phyloP scores from a whole-genome alignment of 1,284 basidiomycete genomes.

The Stygiomarasmius scandens region DNA sequence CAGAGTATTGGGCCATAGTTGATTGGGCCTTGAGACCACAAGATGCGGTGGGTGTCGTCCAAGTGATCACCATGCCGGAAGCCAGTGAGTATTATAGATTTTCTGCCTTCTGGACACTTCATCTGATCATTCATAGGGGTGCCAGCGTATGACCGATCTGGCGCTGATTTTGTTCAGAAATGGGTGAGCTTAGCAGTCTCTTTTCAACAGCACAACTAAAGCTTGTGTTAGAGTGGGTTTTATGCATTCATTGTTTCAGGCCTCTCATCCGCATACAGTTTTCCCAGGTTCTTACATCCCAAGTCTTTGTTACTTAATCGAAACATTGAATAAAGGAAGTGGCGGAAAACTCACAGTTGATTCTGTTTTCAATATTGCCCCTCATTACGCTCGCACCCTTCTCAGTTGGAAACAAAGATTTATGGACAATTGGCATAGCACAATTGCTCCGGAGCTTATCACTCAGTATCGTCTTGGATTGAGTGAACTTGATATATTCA shows the following conservation, averaged over 20 bases:
- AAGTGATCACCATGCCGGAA: constrained; percentile 83
- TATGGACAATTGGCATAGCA: constrained; percentile 58
- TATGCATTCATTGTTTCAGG: not conserved
- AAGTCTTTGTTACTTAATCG: constrained; percentile 62
- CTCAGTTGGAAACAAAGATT: constrained; percentile 77
- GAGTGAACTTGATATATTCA: constrained; percentile 74
- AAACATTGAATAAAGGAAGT: constrained; percentile 57
- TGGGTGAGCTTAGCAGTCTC: constrained; percentile 50
- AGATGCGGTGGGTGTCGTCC: constrained; percentile 69
- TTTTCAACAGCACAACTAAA: not conserved
- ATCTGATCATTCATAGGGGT: constrained; percentile 40
- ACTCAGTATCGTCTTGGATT: constrained; percentile 57
- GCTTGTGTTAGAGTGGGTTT: not conserved
- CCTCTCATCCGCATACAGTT: constrained; percentile 40
- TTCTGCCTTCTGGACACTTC: not conserved
- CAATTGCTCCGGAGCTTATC: constrained; percentile 63
- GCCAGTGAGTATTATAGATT: constrained; percentile 45
- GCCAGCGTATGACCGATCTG: constrained; percentile 52
- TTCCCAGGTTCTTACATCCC: constrained; percentile 82
- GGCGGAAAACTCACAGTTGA: constrained; percentile 67
- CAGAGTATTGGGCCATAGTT: constrained; percentile 66
- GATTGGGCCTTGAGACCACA: constrained; percentile 71
- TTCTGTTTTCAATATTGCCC: constrained; percentile 76
- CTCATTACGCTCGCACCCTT: constrained; percentile 81
- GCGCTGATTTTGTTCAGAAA: constrained; percentile 80